Percentiles rank a stretch among this genome's conserved stretches.
Conservation (phyloP, 257 asterid species). For the Nicotiana tomentosiformis region DNA sequence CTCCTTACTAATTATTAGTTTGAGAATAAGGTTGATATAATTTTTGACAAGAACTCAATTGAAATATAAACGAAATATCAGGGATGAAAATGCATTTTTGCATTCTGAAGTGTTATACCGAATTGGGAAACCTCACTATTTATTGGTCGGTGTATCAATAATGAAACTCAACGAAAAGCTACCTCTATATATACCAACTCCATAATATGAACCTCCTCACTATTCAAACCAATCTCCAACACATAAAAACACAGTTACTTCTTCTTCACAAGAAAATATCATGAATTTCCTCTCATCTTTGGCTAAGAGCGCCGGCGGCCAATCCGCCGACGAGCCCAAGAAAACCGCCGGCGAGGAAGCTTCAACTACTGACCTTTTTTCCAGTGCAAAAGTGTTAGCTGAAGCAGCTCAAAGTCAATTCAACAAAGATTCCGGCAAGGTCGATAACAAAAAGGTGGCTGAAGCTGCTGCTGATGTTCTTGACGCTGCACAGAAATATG, state of each 20-base stretch:
- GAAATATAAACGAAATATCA: not conserved
- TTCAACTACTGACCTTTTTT: conserved; percentile 23
- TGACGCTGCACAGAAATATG: conserved; percentile 35
- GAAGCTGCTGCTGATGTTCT: conserved; percentile 46
- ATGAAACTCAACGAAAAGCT: not conserved
- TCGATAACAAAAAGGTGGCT: conserved; percentile 39
- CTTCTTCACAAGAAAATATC: not conserved
- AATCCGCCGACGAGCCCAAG: conserved; percentile 14
- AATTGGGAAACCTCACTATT: not conserved
- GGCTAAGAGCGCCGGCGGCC: not conserved
- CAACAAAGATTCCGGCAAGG: conserved; percentile 17
- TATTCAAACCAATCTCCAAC: not conserved
- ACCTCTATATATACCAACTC: not conserved
- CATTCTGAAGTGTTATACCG: not conserved
- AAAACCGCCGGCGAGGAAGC: conserved; percentile 17
- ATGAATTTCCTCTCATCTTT: conserved; percentile 5
- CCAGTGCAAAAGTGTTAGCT: conserved; percentile 44
- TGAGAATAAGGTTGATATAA: too few relatives aligned
- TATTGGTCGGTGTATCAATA: not conserved
- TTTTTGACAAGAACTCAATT: too few relatives aligned
- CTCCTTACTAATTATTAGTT: too few relatives aligned
- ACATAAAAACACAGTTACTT: not conserved
- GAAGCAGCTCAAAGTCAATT: conserved; percentile 47
- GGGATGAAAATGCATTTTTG: not conserved
- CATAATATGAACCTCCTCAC: not conserved